These are phyloP conservation scores for Taphrina sp. DNA, from an alignment of 1,139 yeast genomes.

Conservation along the genomic window DNA sequence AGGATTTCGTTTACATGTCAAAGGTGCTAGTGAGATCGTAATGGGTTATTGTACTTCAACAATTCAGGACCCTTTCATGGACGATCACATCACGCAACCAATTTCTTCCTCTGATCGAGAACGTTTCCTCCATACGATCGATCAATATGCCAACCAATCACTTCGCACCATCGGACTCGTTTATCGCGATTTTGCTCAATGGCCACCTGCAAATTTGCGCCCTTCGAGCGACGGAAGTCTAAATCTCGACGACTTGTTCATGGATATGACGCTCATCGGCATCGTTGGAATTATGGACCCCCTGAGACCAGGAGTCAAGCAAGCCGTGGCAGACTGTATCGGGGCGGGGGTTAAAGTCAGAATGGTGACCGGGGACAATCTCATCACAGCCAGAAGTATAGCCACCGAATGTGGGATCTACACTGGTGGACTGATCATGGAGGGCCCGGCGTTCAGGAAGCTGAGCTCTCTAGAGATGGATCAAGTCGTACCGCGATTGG, in stretches of 20 bases:
- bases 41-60: constrained; percentile 54
- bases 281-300: constrained; percentile 95
- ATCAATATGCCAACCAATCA: constrained; percentile 68
- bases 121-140: constrained; percentile 52
- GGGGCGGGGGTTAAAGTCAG: constrained; percentile 90
- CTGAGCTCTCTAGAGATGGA: constrained; percentile 59
- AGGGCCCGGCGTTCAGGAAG: constrained; percentile 84
- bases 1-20: constrained; percentile 62
- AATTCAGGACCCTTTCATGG: constrained; percentile 38
- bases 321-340: constrained; percentile 81
- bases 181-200: constrained; percentile 65
- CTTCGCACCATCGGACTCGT: constrained; percentile 82
- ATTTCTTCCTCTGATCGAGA: constrained; percentile 39
- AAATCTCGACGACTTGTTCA: constrained; percentile 38
- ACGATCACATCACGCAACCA: constrained; percentile 45
- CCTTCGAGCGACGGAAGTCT: constrained; percentile 40
- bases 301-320: constrained; percentile 80
- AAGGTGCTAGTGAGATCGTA: constrained; percentile 94
- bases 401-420: constrained; percentile 82
- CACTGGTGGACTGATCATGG: constrained; percentile 67
- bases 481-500: constrained; percentile 63
- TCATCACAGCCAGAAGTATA: constrained; percentile 86
- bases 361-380: constrained; percentile 97
- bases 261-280: constrained; percentile 48
- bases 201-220: constrained; percentile 64